Evolutionary conservation across 192 early-diverging fungal species (phyloP), one percentile per base, ranked within the genome.

Genomic region (Mortierella hygrophila): DNA sequence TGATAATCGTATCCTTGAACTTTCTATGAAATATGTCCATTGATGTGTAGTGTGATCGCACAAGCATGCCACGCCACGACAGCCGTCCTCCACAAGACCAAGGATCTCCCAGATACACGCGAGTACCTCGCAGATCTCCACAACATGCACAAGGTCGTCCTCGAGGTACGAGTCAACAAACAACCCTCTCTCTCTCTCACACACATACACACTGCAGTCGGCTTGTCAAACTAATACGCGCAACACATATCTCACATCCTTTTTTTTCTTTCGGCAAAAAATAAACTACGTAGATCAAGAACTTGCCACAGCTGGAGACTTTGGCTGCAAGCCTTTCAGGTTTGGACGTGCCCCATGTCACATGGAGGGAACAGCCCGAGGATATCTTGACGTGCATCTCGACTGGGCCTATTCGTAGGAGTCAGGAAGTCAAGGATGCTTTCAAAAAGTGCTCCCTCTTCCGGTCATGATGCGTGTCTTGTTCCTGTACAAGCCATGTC

Each of bases 361-460:
- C 91, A 73, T 96, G 95, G 95, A 90, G 89, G 32, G 95, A 96
- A 78, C 93, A 94, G 74, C 95, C 95, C 21, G 95, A 96, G 47
- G 95, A 95, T 87, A 92, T 93, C 21, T 83, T 92, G 20, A 95
- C 95, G 0, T 93, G 94, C 46, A 77, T 96, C 44, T 94, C 94
- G 32, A 96, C 95, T 0, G 82, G 93, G 15, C 95, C 95, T 21
- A 88, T 95, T 1, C 85, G 89, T 77, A 88, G 93, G 69, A 88
- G 76, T 68, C 74, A 65, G 16, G 89, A 89, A 68, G 91, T 91
- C 35, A 81, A 88, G 68, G 89, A 83, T 3, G 80, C 82, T 0
- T 91, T 91, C 80, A 91, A 91, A 32, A 90, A 91, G 63, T 90
- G 85, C 23, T 89, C 84, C 6, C 63, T 86, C 1, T 81, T 86